A percentile compares a stretch with the other conserved stretches of the same genome.
Evolutionary conservation across 1,139 yeast species (phyloP).

Genomic region (Spathaspora sp.): DNA sequence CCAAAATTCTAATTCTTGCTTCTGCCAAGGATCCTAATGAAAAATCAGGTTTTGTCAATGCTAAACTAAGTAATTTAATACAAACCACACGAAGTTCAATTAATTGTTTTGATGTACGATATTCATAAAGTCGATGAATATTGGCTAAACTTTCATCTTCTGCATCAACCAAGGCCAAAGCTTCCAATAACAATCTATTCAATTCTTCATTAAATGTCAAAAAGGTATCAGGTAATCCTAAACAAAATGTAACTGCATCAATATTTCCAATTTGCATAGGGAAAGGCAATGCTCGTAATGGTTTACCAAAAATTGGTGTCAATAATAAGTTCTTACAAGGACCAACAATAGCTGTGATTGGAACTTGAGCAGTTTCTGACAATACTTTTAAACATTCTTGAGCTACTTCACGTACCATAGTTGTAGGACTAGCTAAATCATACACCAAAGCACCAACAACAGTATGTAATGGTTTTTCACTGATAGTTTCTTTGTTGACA

Average conservation of each 20-base stretch:
- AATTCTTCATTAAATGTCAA: constrained; percentile 86
- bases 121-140: constrained; percentile 80
- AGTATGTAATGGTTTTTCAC: constrained; percentile 77
- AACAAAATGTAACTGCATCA: constrained; percentile 91
- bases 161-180: constrained; percentile 92
- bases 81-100: constrained; percentile 88
- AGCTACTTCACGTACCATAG: constrained; percentile 78
- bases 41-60: constrained; percentile 79
- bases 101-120: constrained; percentile 84
- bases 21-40: constrained; percentile 77
- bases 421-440: constrained; percentile 87
- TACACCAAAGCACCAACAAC: constrained; percentile 85
- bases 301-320: constrained; percentile 95
- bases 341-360: constrained; percentile 71
- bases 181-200: constrained; percentile 81
- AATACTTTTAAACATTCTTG: constrained; percentile 68
- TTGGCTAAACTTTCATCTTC: constrained; percentile 94
- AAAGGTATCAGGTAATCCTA: constrained; percentile 77
- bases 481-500: constrained; percentile 57
- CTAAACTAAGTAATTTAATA: constrained; percentile 77
- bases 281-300: constrained; percentile 92
- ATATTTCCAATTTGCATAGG: constrained; percentile 99
- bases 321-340: constrained; percentile 81
- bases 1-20: constrained; percentile 80
- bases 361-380: constrained; percentile 66